phyloP scores from a whole-genome alignment of 192 early-diverging fungal species.

The Coemansia sp. region DNA sequence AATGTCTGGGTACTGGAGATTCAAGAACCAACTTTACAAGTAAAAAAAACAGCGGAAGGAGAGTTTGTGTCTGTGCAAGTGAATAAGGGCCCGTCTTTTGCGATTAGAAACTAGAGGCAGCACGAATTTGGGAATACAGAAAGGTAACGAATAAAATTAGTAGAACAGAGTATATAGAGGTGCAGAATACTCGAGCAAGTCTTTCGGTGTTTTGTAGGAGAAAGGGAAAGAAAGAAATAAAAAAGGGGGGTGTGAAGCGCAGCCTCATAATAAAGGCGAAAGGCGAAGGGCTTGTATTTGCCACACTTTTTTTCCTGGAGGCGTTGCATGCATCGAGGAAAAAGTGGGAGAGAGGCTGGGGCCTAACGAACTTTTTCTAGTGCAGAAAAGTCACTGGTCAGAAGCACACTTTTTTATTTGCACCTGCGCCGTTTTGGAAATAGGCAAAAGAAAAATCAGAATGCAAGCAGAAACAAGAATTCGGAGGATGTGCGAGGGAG shows the following conservation, averaged over 20 bases:
- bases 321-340: background rate
- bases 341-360: background rate
- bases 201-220: no score
- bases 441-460: no score
- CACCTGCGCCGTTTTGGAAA: no score
- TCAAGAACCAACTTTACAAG: background rate
- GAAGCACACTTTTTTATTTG: background rate
- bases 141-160: conserved; percentile 1
- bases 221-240: background rate
- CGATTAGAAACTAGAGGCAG: background rate
- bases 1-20: background rate
- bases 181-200: background rate
- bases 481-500: no score
- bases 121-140: background rate
- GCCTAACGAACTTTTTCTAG: background rate
- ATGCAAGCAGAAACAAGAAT: no score
- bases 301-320: background rate
- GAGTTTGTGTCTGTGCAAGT: background rate
- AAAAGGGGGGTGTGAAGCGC: background rate
- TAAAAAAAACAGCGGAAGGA: background rate
- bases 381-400: background rate
- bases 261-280: background rate
- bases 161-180: background rate
- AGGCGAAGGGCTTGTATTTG: conserved; percentile 1
- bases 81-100: background rate